Evolutionary conservation across 176 grass and related monocot species (phyloP).

Genomic region (Metroxylon sagu): DNA sequence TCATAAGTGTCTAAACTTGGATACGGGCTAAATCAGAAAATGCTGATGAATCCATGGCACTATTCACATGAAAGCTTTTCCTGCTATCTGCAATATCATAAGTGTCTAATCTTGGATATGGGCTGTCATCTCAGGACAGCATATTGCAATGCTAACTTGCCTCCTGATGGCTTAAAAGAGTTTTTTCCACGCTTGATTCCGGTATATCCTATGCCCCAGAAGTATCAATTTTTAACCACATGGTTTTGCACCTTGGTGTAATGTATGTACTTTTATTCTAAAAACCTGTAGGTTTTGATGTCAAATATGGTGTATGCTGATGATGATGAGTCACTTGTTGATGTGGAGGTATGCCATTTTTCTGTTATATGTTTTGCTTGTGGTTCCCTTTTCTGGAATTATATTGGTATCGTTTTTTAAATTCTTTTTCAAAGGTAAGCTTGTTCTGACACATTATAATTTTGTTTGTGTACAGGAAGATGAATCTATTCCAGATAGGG

Average conservation of each 20-base stretch:
- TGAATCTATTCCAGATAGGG: constrained; percentile 84
- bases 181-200: constrained; percentile 80
- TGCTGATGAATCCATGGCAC: no score
- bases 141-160: constrained; percentile 85
- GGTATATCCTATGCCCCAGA: constrained; percentile 27
- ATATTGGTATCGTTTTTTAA: no score
- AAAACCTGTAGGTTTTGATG: constrained; percentile 50
- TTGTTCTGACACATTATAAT: neutral
- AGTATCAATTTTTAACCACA: constrained; percentile 12
- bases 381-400: neutral
- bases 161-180: constrained; percentile 68
- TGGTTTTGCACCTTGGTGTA: neutral
- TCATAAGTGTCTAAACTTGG: no score
- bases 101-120: constrained; percentile 14
- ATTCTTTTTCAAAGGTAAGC: no score
- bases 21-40: no score
- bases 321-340: constrained; percentile 85
- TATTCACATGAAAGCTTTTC: no score
- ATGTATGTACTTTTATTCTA: constrained; percentile 21
- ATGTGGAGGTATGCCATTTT: constrained; percentile 61
- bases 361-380: constrained; percentile 2
- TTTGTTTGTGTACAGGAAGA: constrained; percentile 62
- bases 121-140: constrained; percentile 51
- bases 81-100: no score
- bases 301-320: constrained; percentile 90